These are phyloP conservation scores for Daldinia grandis DNA, from an alignment of 495 filamentous ascomycete species.

Conservation along the genomic window DNA sequence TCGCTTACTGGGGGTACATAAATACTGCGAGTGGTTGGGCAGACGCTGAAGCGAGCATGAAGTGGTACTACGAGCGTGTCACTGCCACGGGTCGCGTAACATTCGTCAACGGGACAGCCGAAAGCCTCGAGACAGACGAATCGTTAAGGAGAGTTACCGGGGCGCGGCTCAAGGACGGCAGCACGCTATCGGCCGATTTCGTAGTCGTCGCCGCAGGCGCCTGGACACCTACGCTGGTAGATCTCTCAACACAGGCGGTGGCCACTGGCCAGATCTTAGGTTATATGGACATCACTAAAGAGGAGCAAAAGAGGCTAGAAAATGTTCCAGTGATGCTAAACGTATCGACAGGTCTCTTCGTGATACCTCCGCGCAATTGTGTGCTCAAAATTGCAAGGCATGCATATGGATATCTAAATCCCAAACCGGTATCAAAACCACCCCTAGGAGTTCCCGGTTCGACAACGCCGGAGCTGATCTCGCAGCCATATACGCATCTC, in stretches of 20 bases:
- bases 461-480: constrained; percentile 41
- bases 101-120: constrained; percentile 71
- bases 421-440: constrained; percentile 51
- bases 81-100: constrained; percentile 66
- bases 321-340: constrained; percentile 81
- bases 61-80: constrained; percentile 62
- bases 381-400: constrained; percentile 86
- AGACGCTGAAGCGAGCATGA: constrained; percentile 78
- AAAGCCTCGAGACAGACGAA: constrained; percentile 58
- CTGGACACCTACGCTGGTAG: constrained; percentile 80
- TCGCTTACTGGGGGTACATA: constrained; percentile 77
- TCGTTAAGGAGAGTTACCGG: constrained; percentile 52
- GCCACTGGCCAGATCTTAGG: constrained; percentile 83
- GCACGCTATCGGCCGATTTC: constrained; percentile 69
- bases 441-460: constrained; percentile 50
- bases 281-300: constrained; percentile 74
- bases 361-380: constrained; percentile 76
- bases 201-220: constrained; percentile 85
- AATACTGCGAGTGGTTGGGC: constrained; percentile 86
- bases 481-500: constrained; percentile 57
- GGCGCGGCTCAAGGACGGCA: constrained; percentile 63
- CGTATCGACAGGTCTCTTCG: constrained; percentile 80
- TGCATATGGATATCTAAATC: constrained; percentile 83
- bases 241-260: constrained; percentile 76
- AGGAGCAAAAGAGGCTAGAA: constrained; percentile 69